These are phyloP conservation scores for Amanita fuliginea DNA, from an alignment of 768 basidiomycete species.

Conservation along the genomic window DNA sequence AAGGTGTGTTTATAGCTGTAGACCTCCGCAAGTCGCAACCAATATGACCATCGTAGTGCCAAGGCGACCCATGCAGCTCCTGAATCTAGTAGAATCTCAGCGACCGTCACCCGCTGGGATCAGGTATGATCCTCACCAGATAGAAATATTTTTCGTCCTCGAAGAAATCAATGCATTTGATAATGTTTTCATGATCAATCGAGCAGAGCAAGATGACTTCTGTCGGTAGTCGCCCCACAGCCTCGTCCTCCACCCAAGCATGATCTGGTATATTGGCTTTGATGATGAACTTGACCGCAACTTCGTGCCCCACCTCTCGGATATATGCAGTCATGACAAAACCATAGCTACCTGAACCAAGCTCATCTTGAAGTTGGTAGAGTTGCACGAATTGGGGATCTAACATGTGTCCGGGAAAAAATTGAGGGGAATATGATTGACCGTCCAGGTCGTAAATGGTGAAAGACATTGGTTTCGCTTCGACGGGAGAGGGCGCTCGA, in stretches of 20 bases:
- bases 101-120: background rate
- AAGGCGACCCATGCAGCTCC: conserved; percentile 83
- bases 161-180: conserved; percentile 75
- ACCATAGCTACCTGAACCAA: conserved; percentile 90
- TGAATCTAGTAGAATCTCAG: conserved; percentile 47
- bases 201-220: conserved; percentile 72
- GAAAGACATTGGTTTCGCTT: background rate
- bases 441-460: conserved; percentile 7
- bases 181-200: conserved; percentile 71
- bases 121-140: conserved; percentile 39
- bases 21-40: conserved; percentile 12
- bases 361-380: conserved; percentile 61
- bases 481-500: background rate
- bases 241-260: conserved; percentile 54
- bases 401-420: conserved; percentile 51
- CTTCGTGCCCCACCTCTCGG: conserved; percentile 48
- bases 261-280: conserved; percentile 56
- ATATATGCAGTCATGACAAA: conserved; percentile 86
- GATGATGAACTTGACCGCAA: conserved; percentile 93
- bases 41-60: conserved; percentile 28
- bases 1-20: conserved; percentile 30
- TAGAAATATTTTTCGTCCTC: conserved; percentile 83
- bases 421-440: conserved; percentile 27
- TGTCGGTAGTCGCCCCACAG: conserved; percentile 56
- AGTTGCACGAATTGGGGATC: conserved; percentile 44